A percentile compares a stretch with the other conserved stretches of the same genome.
Evolutionary conservation across 305 asterid genomes (phyloP).

Genomic region (Ajuga reptans): DNA sequence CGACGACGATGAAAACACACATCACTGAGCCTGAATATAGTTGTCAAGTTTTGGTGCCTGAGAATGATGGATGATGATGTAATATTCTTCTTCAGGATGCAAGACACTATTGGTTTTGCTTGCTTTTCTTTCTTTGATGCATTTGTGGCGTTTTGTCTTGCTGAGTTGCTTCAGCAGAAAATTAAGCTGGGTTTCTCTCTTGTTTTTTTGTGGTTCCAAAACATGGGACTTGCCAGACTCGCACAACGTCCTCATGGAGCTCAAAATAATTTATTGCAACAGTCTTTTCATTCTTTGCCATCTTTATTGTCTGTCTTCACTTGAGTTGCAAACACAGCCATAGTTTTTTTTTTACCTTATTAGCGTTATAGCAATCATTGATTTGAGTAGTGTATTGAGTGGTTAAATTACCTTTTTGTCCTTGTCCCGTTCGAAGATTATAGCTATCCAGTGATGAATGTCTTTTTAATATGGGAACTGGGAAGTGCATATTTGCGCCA

Average conservation of each 20-base stretch:
- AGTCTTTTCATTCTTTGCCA: too few species aligned
- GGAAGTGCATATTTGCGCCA: too few species aligned
- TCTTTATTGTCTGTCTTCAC: too few species aligned
- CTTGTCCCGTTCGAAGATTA: too few species aligned
- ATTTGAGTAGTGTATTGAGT: too few species aligned
- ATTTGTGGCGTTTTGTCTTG: conserved; percentile 22
- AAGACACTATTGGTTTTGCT: conserved; percentile 29
- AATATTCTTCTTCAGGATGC: conserved; percentile 32
- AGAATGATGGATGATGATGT: conserved; percentile 24
- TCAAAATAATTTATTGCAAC: too few species aligned
- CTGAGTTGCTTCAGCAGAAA: conserved; percentile 37
- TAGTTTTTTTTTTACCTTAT: too few species aligned
- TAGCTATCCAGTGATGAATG: too few species aligned
- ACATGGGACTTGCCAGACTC: conserved; percentile 19
- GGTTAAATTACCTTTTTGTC: too few species aligned
- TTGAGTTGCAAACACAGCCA: too few species aligned
- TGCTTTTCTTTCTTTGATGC: conserved; percentile 23
- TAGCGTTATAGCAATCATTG: too few species aligned
- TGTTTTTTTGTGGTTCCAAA: conserved; percentile 25
- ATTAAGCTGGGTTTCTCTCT: conserved; percentile 23
- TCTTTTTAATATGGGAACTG: too few species aligned
- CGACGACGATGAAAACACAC: conserved; percentile 49
- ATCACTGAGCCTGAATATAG: conserved; percentile 43
- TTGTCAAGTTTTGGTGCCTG: conserved; percentile 31
- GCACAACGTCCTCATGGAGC: not conserved